phyloP scores from a whole-genome alignment of 2,329 filamentous ascomycete species.

The Aspergillus phoenicis region DNA sequence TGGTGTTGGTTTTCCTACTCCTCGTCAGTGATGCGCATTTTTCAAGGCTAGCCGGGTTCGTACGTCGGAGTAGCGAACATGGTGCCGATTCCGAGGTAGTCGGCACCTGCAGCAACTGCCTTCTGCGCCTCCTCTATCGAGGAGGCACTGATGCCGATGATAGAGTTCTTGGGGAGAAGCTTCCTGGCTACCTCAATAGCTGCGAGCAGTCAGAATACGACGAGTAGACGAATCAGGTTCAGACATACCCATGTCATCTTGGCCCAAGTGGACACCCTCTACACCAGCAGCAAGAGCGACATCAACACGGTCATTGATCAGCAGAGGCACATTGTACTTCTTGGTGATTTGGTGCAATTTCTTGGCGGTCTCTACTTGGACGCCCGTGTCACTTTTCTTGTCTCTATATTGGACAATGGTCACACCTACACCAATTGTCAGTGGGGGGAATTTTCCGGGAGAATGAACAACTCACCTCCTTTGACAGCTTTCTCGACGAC shows the following conservation, averaged over 20 bases:
- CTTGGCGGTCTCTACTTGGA: constrained; percentile 69
- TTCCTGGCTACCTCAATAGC: constrained; percentile 67
- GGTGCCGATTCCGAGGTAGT: constrained; percentile 90
- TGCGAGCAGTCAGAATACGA: constrained; percentile 31
- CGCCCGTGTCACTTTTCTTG: constrained; percentile 75
- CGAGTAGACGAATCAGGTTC: background rate
- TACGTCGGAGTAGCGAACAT: constrained; percentile 83
- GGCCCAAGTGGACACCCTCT: constrained; percentile 91
- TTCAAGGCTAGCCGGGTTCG: constrained; percentile 28
- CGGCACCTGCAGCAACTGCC: constrained; percentile 75
- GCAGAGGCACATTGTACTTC: constrained; percentile 70
- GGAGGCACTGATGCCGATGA: constrained; percentile 87
- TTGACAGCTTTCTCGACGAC: constrained; percentile 75
- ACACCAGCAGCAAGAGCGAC: constrained; percentile 82
- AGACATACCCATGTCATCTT: constrained; percentile 79
- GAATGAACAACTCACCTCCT: constrained; percentile 58
- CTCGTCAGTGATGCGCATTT: constrained; percentile 9
- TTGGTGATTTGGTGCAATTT: constrained; percentile 72
- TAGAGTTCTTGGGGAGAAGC: constrained; percentile 73
- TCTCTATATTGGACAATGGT: constrained; percentile 89
- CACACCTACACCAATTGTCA: constrained; percentile 54
- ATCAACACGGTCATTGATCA: constrained; percentile 93
- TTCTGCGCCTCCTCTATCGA: constrained; percentile 70
- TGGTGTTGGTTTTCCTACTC: constrained; percentile 79
- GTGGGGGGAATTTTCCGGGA: background rate